A percentile compares a stretch with the other conserved stretches of the same genome.
Conservation (phyloP, 179 eudicot species). For the Dionaea muscipula region DNA sequence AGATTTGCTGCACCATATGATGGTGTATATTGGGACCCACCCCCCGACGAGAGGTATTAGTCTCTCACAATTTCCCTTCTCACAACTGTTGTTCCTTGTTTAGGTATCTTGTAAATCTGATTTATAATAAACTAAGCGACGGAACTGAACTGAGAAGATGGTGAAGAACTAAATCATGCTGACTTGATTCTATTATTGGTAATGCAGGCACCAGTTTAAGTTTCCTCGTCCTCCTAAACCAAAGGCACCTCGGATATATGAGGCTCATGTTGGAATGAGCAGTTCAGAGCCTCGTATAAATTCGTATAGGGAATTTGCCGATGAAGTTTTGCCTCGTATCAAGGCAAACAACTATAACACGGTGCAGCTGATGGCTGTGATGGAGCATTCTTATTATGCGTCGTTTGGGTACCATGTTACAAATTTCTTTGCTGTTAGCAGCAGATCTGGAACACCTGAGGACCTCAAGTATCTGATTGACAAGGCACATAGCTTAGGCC, state of each 20-base stretch:
- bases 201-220: conserved; percentile 62
- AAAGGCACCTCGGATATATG: conserved; percentile 70
- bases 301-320: conserved; percentile 92
- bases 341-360: conserved; percentile 82
- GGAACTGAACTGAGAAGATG: too few species aligned
- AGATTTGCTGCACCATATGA: conserved; percentile 87
- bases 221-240: conserved; percentile 76
- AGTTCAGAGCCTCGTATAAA: conserved; percentile 72
- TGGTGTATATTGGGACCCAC: conserved; percentile 96
- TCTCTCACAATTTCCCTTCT: not conserved
- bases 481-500: conserved; percentile 91
- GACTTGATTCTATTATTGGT: conserved; percentile 8
- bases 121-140: too few species aligned
- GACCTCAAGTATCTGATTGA: conserved; percentile 88
- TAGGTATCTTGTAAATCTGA: too few species aligned
- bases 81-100: not conserved
- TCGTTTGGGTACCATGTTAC: conserved; percentile 99
- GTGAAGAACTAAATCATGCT: conserved; percentile 4
- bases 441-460: conserved; percentile 88
- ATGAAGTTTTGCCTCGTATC: conserved; percentile 83
- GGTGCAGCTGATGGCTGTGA: conserved; percentile 93
- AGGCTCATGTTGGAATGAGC: conserved; percentile 99
- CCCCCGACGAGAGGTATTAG: conserved; percentile 62
- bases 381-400: conserved; percentile 97
- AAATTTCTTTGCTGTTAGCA: conserved; percentile 91